A percentile compares a stretch with the other conserved stretches of the same genome.
Conservation (phyloP, 768 basidiomycete species). For the Kwoniella shandongensis region DNA sequence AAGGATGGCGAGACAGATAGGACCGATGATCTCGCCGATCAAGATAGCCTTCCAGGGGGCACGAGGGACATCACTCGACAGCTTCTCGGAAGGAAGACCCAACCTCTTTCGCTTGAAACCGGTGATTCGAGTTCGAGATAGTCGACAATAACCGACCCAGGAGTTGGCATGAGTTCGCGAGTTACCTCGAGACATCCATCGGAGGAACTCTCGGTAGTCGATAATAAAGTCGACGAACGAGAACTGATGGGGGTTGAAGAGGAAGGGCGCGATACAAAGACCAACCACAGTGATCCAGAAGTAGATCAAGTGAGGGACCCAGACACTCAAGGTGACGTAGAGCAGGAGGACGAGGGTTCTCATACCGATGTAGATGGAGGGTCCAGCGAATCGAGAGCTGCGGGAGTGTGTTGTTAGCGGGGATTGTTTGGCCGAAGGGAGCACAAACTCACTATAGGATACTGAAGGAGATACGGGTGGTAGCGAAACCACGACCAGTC, state of each 20-base stretch:
- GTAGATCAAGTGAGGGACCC: conserved; percentile 90
- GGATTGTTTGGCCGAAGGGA: too few species aligned
- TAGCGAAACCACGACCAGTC: conserved; percentile 98
- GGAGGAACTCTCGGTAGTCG: conserved; percentile 92
- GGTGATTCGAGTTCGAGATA: conserved; percentile 97
- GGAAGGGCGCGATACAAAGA: conserved; percentile 90
- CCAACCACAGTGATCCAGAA: conserved; percentile 96
- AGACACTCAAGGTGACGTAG: conserved; percentile 87
- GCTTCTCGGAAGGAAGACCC: conserved; percentile 93
- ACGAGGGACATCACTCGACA: conserved; percentile 90
- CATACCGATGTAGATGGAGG: conserved; percentile 96
- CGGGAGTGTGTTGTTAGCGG: not conserved
- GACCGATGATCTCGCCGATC: conserved; percentile 82
- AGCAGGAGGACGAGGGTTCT: conserved; percentile 86
- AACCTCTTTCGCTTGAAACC: conserved; percentile 99
- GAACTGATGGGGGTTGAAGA: conserved; percentile 99
- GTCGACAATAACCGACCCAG: conserved; percentile 98
- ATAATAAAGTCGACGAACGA: conserved; percentile 94
- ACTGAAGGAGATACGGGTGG: conserved; percentile 88
- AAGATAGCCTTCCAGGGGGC: conserved; percentile 89
- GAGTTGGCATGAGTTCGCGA: conserved; percentile 95
- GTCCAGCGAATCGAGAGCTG: conserved; percentile 91
- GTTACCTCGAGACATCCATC: conserved; percentile 99
- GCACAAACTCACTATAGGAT: conserved; percentile 65
- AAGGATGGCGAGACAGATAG: conserved; percentile 76